Base-by-base conservation (phyloP, 73 alveolate genomes). In the Blepharisma japonicum region DNA sequence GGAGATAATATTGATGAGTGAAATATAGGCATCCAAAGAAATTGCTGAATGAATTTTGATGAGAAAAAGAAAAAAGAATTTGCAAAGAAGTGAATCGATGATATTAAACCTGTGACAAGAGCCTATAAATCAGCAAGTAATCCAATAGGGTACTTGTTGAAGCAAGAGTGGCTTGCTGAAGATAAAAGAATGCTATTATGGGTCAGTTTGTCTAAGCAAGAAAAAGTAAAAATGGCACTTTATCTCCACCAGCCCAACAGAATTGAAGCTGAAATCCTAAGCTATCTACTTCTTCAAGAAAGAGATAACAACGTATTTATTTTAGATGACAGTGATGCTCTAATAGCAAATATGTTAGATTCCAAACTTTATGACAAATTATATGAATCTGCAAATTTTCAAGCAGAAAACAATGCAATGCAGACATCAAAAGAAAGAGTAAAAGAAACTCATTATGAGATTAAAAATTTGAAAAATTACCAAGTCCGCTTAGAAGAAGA, bases 401-500 rank as follows among this genome's bases (percentile, higher is more conserved):
- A 66, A 11, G 68, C 72, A 49, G 82, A 54, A n/a, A 66, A 20
- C 50, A 11, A 20, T 6, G 9, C 20, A 72, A 46, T 9, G 20
- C 21, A 20, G 6, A 18, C 9, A 14, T 8, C 14, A 21, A 51
- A 48, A 48, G 68, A 27, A 49, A 72, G 45, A 20, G 18, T 48
- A 4, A 5, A 49, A 23, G 79, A 39, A 72, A 51, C 45, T 53
- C 42, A 5, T 25, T 72, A 21, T 72, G 82, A 66, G 7, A 66
- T 54, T 4, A 72, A 49, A 9, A 72, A 72, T 23, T 9, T 49
- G 2, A 38, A 72, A 8, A 38, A 9, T 32, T 20, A 3, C 11
- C 20, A 46, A 3, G 38, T 32, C 23, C 20, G 6, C 4, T 32
- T 53, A 1, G 14, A 38, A 7, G 56, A 25, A 45, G 38, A 70